Conservation (phyloP, 2,329 filamentous ascomycete species). For the Penicillium frequentans region DNA sequence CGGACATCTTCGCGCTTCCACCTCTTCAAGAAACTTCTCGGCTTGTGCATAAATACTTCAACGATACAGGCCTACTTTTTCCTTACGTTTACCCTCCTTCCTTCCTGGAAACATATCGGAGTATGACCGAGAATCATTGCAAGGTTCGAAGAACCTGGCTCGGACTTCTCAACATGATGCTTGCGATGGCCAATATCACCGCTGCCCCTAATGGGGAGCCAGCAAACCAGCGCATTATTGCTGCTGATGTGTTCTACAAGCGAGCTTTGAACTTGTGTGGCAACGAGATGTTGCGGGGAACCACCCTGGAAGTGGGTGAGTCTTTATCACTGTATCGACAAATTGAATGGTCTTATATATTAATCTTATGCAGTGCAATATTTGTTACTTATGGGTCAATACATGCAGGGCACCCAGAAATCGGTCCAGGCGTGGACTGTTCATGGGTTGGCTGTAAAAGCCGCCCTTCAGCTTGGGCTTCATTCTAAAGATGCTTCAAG, state of each 20-base stretch:
- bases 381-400: not conserved
- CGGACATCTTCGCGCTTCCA: not conserved
- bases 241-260: not conserved
- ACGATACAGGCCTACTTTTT: not conserved
- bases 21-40: not conserved
- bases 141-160: not conserved
- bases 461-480: not conserved
- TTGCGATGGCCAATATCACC: not conserved
- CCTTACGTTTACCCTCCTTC: not conserved
- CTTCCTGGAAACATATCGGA: not conserved
- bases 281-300: not conserved
- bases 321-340: not conserved
- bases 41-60: not conserved
- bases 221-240: not conserved
- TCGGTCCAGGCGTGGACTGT: not conserved
- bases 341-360: not conserved
- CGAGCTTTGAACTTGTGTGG: not conserved
- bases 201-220: not conserved
- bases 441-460: slow-evolving; percentile 1
- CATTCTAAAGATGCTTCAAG: not conserved
- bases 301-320: not conserved
- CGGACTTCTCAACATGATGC: not conserved
- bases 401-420: not conserved
- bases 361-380: not conserved
- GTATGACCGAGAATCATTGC: not conserved